Percentiles rank a stretch among this genome's conserved stretches.
phyloP scores from a whole-genome alignment of 768 basidiomycete genomes.

The Hemileccinum impolitum region DNA sequence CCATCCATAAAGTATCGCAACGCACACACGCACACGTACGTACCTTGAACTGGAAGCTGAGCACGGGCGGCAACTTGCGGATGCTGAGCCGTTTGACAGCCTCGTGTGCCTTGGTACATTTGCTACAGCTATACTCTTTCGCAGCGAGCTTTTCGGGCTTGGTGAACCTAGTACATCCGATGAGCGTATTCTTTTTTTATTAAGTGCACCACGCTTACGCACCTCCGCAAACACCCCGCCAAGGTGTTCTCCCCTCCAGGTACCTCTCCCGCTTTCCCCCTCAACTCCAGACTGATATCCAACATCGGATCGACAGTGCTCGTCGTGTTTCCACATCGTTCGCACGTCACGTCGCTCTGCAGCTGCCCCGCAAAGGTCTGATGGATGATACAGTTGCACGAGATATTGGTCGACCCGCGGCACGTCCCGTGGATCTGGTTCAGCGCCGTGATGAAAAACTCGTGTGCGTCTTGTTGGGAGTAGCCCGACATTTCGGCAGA shows the following conservation, averaged over 20 bases:
- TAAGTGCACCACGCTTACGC: constrained; percentile 5
- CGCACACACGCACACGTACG: not conserved
- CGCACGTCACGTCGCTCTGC: constrained; percentile 88
- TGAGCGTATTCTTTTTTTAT: too few relatives aligned
- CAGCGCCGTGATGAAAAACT: constrained; percentile 77
- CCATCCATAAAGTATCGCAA: too few relatives aligned
- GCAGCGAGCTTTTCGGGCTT: constrained; percentile 78
- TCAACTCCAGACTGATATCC: constrained; percentile 86
- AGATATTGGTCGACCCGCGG: constrained; percentile 67
- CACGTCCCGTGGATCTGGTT: constrained; percentile 86
- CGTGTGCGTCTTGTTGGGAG: constrained; percentile 92
- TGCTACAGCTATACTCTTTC: constrained; percentile 81
- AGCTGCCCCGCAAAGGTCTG: constrained; percentile 83
- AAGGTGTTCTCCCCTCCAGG: constrained; percentile 62
- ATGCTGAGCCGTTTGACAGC: constrained; percentile 86
- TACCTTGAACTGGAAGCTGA: constrained; percentile 94
- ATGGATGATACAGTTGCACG: constrained; percentile 90
- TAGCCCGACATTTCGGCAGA: constrained; percentile 85
- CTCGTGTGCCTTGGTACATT: constrained; percentile 75
- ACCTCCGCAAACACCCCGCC: constrained; percentile 73
- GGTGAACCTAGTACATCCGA: constrained; percentile 57
- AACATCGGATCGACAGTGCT: constrained; percentile 86
- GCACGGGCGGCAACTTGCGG: constrained; percentile 78
- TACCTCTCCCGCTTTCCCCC: constrained; percentile 42
- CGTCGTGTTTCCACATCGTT: constrained; percentile 74